Evolutionary conservation across 31 red algal genomes (phyloP).

Genomic region (Odonthalia washingtoniensis): DNA sequence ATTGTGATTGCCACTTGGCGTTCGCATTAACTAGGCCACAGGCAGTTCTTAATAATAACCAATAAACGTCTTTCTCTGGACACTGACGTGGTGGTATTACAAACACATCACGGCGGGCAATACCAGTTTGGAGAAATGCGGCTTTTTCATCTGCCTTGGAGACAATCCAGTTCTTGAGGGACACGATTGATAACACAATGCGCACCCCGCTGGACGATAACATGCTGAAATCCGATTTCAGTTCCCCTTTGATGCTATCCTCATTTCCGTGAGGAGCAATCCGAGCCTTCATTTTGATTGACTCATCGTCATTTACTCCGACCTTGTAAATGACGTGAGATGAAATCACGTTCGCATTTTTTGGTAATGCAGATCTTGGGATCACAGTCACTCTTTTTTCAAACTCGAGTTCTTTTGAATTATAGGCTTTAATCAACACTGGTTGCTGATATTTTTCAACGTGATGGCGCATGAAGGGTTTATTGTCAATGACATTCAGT

Average conservation of each 20-base stretch:
- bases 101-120: background rate
- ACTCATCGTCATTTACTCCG: slow-evolving; percentile 29
- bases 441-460: background rate
- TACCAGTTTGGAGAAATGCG: background rate
- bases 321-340: slow-evolving; percentile 35
- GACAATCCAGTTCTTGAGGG: background rate
- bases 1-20: no score
- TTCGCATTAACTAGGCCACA: no score
- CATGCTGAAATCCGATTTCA: slow-evolving; percentile 17
- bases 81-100: slow-evolving; percentile 14
- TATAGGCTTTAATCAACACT: background rate
- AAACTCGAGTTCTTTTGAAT: background rate
- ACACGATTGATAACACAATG: slow-evolving; percentile 10
- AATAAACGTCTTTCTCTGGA: background rate
- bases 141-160: slow-evolving; percentile 13
- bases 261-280: slow-evolving; percentile 51
- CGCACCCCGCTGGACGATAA: slow-evolving; percentile 1
- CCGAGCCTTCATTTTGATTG: background rate
- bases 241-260: background rate
- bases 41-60: slow-evolving; percentile 17
- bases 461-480: slow-evolving; percentile 14
- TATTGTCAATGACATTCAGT: background rate
- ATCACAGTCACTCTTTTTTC: background rate
- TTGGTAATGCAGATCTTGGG: background rate
- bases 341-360: slow-evolving; percentile 14